phyloP scores from a whole-genome alignment of 2,329 filamentous ascomycete species.

The Colletotrichum brevisporum region DNA sequence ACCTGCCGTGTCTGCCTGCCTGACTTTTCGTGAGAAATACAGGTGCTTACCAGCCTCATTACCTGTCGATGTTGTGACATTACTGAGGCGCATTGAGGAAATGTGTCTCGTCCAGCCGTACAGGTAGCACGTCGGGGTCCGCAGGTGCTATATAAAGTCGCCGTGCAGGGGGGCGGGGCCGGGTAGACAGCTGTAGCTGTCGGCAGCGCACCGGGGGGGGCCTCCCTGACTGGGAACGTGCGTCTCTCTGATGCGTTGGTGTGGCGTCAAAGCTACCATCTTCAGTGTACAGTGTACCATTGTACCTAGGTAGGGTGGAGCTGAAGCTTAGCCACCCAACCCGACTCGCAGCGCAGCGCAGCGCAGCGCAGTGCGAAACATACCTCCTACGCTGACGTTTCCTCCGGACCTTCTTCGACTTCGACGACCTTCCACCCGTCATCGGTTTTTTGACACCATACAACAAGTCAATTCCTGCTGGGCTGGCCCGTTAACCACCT shows the following conservation, averaged over 20 bases:
- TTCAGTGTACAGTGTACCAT: no score
- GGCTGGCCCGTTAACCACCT: slow-evolving; percentile 35
- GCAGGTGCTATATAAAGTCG: slow-evolving; percentile 29
- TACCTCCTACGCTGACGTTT: slow-evolving; percentile 42
- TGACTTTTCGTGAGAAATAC: not conserved
- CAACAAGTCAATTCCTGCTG: slow-evolving; percentile 31
- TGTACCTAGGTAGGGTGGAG: slow-evolving; percentile 30
- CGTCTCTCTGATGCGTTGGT: slow-evolving; percentile 38
- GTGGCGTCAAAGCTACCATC: slow-evolving; percentile 37
- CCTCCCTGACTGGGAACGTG: slow-evolving; percentile 30
- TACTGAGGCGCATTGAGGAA: not conserved
- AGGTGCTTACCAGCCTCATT: not conserved
- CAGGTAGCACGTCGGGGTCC: not conserved
- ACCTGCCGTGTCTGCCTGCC: not conserved
- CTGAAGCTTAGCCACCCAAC: slow-evolving; percentile 42
- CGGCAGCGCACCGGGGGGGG: slow-evolving; percentile 22
- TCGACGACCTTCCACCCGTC: slow-evolving; percentile 35
- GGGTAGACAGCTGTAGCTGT: slow-evolving; percentile 33
- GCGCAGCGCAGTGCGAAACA: slow-evolving; percentile 36
- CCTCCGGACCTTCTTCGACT: slow-evolving; percentile 33
- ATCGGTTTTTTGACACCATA: slow-evolving; percentile 13
- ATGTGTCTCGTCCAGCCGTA: not conserved
- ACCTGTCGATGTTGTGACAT: not conserved
- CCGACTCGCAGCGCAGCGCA: slow-evolving; percentile 6
- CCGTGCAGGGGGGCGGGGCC: slow-evolving; percentile 20